Evolutionary conservation across 176 grass and related monocot species (phyloP), one percentile per base, ranked within the genome.

Genomic region (Oryza punctata): DNA sequence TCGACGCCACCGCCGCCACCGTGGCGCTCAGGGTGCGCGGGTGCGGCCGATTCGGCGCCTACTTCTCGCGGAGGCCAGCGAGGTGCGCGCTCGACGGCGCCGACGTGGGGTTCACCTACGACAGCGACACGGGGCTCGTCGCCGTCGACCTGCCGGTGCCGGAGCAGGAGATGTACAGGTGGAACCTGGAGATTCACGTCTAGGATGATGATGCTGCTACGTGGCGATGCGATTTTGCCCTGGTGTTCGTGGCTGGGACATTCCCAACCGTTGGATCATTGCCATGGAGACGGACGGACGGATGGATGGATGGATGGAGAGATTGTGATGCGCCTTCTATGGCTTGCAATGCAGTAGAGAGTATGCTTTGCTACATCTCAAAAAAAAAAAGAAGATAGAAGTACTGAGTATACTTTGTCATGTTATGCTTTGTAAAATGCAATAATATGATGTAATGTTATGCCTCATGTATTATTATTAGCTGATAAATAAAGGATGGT

Each of bases 1-100:
- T 87, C 26, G 40, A 30, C 43, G 73, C 32, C 43, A 69, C 32
- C 10, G 43, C 12, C 32, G 38, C 63, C 28, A 35, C 29, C 29
- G 85, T 89, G 63, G 78, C 2, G 54, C 67, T 97, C 73, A 87
- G 50, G 61, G 60, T 91, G 11, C 87, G 91, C 27, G 94, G 94
- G 10, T 87, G 88, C 29, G 95, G 92, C 1, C 78, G 73, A 38
- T 94, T 97, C 69, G 95, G 95, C 12, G 88, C 90, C 0, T 97
- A 94, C 89, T 93, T 74, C 59, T 86, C 91, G 10, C 85, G 83
- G 72, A 86, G 40, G 65, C 94, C 94, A 4, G 65, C 60, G 52
- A 91, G 63, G 21, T 97, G 92, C 68, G 21, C 26, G 4, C 12
- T 94, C 24, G 90, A 93, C 89, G 72, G 75, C 6, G 83, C 3